Base-by-base conservation (phyloP, 148 eudicot genomes). In the Spergularia marina region DNA sequence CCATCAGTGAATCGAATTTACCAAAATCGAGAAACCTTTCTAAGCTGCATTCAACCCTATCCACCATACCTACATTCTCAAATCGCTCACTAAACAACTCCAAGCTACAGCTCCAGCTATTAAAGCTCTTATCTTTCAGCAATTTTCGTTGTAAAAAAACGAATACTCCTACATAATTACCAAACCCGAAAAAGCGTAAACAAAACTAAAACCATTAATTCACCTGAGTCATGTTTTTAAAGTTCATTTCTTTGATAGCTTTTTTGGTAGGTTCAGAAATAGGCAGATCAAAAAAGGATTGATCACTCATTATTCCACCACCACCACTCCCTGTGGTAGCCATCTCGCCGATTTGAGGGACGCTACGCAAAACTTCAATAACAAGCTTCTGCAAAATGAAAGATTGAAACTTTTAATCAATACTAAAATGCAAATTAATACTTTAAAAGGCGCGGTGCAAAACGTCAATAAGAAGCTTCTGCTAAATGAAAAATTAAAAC, bases 211-310 rank as follows among this genome's bases (percentile, higher is more conserved):
- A 49, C 8, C 25, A 54, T 18, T 17, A 36, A 17, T 18, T 59
- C 54, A 94, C 98, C 95, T 94, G 88, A 83, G 98, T 94, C 94
- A 91, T 83, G 77, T 77, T 82, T 64, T 82, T 64, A 57, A 90
- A 94, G 0, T 87, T 85, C 77, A 88, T 82, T 12, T 88, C 88
- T 44, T 77, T 72, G 59, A 89, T 85, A 23, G 90, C 87, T 14
- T 83, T 84, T 74, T 82, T 82, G 16, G 94, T 87, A 10, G 59
- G 84, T 53, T 91, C 87, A 0, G 94, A 93, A 6, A 91, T 18
- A 0, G 91, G 88, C 55, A 91, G 71, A 34, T 78, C 40, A 30
- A 81, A 81, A 55, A 91, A 91, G 7, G 88, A 72, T 59, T 88
- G 86, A 3, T 72, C 78, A 77, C 88, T 94, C 95, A 91, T 94